Evolutionary conservation across 1,284 basidiomycete species (phyloP).

Genomic region (Boletus semigastroideus): DNA sequence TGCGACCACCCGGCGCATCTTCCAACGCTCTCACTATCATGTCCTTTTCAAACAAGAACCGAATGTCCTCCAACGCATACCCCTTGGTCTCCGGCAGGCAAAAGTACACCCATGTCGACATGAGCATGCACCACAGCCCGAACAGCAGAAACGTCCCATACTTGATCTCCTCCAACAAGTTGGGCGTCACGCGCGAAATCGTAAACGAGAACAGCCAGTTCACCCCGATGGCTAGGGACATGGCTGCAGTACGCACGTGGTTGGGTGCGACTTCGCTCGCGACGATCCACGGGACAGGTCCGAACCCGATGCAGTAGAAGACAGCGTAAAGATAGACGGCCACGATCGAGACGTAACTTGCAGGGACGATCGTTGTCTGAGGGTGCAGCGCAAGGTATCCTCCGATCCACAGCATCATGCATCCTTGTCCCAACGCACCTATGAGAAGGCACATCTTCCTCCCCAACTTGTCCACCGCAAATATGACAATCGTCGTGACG

Average conservation of each 20-base stretch:
- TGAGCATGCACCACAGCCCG: constrained; percentile 45
- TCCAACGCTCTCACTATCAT: constrained; percentile 41
- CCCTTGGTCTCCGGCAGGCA: constrained; percentile 48
- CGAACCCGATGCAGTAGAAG: constrained; percentile 47
- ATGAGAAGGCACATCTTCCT: constrained; percentile 47
- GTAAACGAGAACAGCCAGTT: constrained; percentile 52
- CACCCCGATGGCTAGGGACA: constrained; percentile 44
- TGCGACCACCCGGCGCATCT: constrained; percentile 45
- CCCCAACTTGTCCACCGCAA: constrained; percentile 46
- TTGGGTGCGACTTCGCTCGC: constrained; percentile 52
- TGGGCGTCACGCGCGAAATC: constrained; percentile 50
- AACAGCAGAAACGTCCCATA: constrained; percentile 56
- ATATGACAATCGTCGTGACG: constrained; percentile 39
- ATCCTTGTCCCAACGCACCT: constrained; percentile 45
- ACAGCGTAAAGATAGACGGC: constrained; percentile 50
- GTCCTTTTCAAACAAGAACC: constrained; percentile 45
- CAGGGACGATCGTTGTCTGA: constrained; percentile 34
- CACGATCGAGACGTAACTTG: constrained; percentile 49
- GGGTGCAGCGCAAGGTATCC: constrained; percentile 44
- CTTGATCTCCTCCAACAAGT: constrained; percentile 47
- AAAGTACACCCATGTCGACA: constrained; percentile 46
- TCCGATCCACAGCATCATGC: constrained; percentile 52
- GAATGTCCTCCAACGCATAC: constrained; percentile 47
- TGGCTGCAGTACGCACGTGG: constrained; percentile 43
- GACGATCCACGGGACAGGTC: constrained; percentile 42